Evolutionary conservation across 176 grass and related monocot genomes (phyloP), one percentile per base, ranked within the genome.

Genomic region (Carex pumila): DNA sequence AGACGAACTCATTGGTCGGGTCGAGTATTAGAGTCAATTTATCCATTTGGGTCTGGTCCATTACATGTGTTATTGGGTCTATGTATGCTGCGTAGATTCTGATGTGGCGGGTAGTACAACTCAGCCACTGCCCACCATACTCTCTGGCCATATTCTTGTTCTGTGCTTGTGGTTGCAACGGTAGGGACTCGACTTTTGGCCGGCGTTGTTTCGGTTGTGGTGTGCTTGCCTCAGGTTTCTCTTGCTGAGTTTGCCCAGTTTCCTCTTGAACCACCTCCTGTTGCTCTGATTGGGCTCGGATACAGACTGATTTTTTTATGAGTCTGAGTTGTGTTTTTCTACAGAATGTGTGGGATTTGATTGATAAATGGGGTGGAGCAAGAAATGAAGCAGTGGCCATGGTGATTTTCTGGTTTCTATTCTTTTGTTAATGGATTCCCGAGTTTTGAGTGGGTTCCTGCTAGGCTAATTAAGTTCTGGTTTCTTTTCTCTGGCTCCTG

Each of bases 61-160:
- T 94, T 54, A 85, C 91, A 60, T 95, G 84, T 62, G 95, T 98
- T 19, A 85, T 90, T n/a, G 91, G 92, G 80, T 98, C 91, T 85
- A 98, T 95, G 91, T 98, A 95, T 12, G 95, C 95, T 6, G 95
- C 95, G 69, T 98, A 98, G 81, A 98, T 95, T 88, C 95, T 94
- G 25, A 98, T 45, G 86, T 98, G 95, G 73, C 92, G 91, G 86
- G 95, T 98, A 9, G 74, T 53, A 83, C 89, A 59, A 88, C 90
- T 98, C 92, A 98, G 89, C 95, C 95, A 98, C 88, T 98, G 95
- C 12, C 92, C 87, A 32, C 95, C 95, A 87, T 98, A 93, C 78
- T 95, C 92, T 77, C 89, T 86, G 74, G 80, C 84, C 92, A 98
- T 73, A 88, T 98, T 98, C 95, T 92, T 98, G 88, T 62, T 95